Evolutionary conservation across 805 yeast genomes (phyloP), one percentile per base, ranked within the genome.

Genomic region (Lachancea cidri): DNA sequence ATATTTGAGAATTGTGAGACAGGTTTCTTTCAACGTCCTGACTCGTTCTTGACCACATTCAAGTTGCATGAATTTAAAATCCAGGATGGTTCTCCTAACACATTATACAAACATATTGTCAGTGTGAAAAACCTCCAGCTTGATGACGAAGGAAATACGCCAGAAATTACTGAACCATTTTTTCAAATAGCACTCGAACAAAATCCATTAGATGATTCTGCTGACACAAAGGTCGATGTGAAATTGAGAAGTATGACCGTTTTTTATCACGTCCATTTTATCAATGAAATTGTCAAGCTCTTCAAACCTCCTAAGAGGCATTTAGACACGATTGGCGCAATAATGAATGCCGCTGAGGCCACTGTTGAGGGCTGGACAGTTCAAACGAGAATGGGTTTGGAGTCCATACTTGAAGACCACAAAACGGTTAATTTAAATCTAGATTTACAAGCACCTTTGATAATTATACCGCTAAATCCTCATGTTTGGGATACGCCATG

Each of bases 331-430:
- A 79, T 93, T 17, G 91, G 88, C 29, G 93, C 93, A 7, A 77
- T 94, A 18, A 77, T 93, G 77, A 82, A 78, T 60, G 98, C 96
- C 1, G 98, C 99, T 0, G 96, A 89, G 47, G 86, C 89, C 0
- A 89, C 96, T 0, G 83, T 93, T 43, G 96, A 88, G 55, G 97
- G 94, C 2, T 70, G 93, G 47, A 81, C 97, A 0, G 71, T 81
- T 18, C 96, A 88, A 58, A 93, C 98, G 0, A 71, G 96, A 54
- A 73, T 93, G 47, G 98, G 98, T 0, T 71, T 93, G 16, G 95
- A 91, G 64, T 88, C 93, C 50, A 93, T 96, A 0, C 71, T 94
- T 51, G 95, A 88, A 47, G 96, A 91, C 53, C 99, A 93, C 64
- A 89, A 88, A 58, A 91, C 98, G 0, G 64, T 88, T 43, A 82